These are phyloP conservation scores for Cucumis cinereus DNA, from an alignment of 306 rosid genomes.

Conservation along the genomic window DNA sequence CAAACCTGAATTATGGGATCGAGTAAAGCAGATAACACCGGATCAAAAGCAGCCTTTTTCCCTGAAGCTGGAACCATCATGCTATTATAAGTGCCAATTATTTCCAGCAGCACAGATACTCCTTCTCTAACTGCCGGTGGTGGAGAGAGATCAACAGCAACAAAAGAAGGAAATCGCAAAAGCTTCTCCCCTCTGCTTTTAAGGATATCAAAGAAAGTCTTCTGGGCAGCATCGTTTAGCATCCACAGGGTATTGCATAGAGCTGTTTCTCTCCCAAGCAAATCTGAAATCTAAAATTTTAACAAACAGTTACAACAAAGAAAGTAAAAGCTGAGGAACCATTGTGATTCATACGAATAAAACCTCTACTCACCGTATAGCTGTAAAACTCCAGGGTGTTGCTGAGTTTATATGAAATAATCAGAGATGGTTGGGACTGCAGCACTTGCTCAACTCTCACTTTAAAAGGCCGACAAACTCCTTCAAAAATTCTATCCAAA, in stretches of 20 bases:
- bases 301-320: slow-evolving; percentile 14
- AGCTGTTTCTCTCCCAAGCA: slow-evolving; percentile 85
- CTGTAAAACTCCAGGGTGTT: slow-evolving; percentile 86
- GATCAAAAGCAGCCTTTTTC: slow-evolving; percentile 65
- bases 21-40: slow-evolving; percentile 77
- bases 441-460: slow-evolving; percentile 96
- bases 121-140: slow-evolving; percentile 98
- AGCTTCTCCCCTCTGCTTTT: slow-evolving; percentile 86
- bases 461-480: slow-evolving; percentile 98
- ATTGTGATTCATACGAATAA: not conserved
- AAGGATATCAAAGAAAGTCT: slow-evolving; percentile 83
- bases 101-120: slow-evolving; percentile 80
- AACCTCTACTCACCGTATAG: slow-evolving; percentile 63
- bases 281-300: slow-evolving; percentile 62
- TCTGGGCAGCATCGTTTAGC: slow-evolving; percentile 86
- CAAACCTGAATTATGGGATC: slow-evolving; percentile 90
- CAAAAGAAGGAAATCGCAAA: slow-evolving; percentile 85
- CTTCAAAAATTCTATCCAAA: slow-evolving; percentile 95
- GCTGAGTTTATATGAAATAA: slow-evolving; percentile 79
- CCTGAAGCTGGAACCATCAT: slow-evolving; percentile 80
- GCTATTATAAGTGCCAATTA: slow-evolving; percentile 69
- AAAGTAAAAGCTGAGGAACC: not conserved
- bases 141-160: slow-evolving; percentile 90
- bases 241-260: slow-evolving; percentile 74
- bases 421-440: slow-evolving; percentile 88